Evolutionary conservation across 441 rosid genomes (phyloP).

Genomic region (Manihot esculenta): DNA sequence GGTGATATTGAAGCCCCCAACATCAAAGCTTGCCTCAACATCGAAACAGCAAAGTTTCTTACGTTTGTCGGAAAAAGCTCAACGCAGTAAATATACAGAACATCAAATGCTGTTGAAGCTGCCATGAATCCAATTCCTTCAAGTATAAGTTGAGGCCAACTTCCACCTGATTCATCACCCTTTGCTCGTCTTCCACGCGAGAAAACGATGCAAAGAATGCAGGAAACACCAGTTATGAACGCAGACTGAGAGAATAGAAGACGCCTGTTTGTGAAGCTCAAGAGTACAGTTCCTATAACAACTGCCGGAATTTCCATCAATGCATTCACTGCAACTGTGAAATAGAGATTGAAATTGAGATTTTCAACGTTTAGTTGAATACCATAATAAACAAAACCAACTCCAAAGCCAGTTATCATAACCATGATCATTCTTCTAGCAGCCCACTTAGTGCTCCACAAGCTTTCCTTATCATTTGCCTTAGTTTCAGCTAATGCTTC

Average conservation of each 20-base stretch:
- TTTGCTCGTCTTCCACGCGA: not conserved
- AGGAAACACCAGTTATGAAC: slow-evolving; percentile 41
- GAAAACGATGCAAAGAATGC: slow-evolving; percentile 54
- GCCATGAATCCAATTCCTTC: slow-evolving; percentile 16
- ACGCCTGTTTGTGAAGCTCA: slow-evolving; percentile 50
- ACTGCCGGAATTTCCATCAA: slow-evolving; percentile 72
- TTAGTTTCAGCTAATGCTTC: not conserved
- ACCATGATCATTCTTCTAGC: slow-evolving; percentile 44
- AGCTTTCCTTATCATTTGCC: slow-evolving; percentile 28
- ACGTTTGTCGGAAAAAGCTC: slow-evolving; percentile 72
- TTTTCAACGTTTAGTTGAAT: slow-evolving; percentile 63
- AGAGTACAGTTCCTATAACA: slow-evolving; percentile 43
- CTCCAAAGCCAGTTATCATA: slow-evolving; percentile 67
- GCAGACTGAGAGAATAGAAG: slow-evolving; percentile 44
- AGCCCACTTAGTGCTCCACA: slow-evolving; percentile 67
- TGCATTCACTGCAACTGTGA: slow-evolving; percentile 58
- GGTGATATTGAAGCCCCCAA: slow-evolving; percentile 66
- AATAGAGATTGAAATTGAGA: slow-evolving; percentile 53
- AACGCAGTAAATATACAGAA: slow-evolving; percentile 42
- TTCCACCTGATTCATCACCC: not conserved
- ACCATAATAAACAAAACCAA: slow-evolving; percentile 70
- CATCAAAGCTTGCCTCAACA: slow-evolving; percentile 60
- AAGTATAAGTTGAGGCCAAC: slow-evolving; percentile 11
- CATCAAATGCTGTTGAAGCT: slow-evolving; percentile 51
- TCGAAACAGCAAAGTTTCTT: slow-evolving; percentile 60